phyloP scores from a whole-genome alignment of 352 stramenopile genomes.

The Pythium aristosporum region DNA sequence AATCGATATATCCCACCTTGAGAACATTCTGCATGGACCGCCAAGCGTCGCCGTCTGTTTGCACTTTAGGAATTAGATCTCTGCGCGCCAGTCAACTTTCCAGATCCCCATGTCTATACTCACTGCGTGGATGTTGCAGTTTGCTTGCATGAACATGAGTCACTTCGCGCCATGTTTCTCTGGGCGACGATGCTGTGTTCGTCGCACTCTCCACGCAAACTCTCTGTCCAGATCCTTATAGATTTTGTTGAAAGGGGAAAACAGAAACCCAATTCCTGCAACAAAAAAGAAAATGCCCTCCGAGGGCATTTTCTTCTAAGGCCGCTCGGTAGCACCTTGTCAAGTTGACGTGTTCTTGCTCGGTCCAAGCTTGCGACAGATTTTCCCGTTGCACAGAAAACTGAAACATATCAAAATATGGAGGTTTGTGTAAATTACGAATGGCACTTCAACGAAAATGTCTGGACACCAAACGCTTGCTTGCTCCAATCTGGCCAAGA shows the following conservation, averaged over 20 bases:
- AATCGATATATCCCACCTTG: slow-evolving; percentile 13
- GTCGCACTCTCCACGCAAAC: too few species aligned
- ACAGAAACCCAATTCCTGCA: too few species aligned
- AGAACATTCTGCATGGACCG: slow-evolving; percentile 11
- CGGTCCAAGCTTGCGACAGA: not conserved
- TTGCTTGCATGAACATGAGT: slow-evolving; percentile 4
- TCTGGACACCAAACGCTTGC: not conserved
- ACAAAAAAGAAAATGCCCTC: too few species aligned
- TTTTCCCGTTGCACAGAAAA: not conserved
- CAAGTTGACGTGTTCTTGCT: too few species aligned
- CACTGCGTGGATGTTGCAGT: slow-evolving; percentile 5
- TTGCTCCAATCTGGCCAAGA: not conserved
- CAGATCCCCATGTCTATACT: not conserved
- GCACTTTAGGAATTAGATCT: not conserved
- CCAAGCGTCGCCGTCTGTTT: slow-evolving; percentile 19
- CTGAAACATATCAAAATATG: slow-evolving; percentile 4
- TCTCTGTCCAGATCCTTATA: not conserved
- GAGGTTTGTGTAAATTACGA: slow-evolving; percentile 4
- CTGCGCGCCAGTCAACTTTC: slow-evolving; percentile 3
- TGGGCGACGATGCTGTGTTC: slow-evolving; percentile 4
- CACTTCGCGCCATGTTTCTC: not conserved
- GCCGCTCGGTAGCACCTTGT: too few species aligned
- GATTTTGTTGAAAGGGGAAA: not conserved
- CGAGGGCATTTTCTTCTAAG: too few species aligned
- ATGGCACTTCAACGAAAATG: slow-evolving; percentile 5